Conservation (phyloP, 768 basidiomycete genomes). For the Chalciporus chontae region DNA sequence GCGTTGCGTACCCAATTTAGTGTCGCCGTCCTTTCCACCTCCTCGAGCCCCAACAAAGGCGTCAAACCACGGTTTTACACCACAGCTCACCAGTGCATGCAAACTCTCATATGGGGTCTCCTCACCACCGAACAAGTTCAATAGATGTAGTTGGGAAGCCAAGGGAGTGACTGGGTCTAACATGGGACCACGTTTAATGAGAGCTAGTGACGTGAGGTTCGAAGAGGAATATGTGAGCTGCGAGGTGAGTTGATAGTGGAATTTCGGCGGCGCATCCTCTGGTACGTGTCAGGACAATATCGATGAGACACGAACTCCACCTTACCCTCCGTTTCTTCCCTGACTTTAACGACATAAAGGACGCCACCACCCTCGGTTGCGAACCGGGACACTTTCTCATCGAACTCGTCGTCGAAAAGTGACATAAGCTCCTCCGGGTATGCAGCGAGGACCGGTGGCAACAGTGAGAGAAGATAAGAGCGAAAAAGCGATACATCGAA, state of each 20-base stretch:
- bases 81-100: constrained; percentile 91
- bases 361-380: constrained; percentile 72
- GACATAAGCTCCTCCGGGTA: constrained; percentile 58
- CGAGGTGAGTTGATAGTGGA: constrained; percentile 64
- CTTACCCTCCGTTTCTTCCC: constrained; percentile 71
- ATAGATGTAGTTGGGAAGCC: constrained; percentile 81
- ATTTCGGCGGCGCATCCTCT: constrained; percentile 68
- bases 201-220: constrained; percentile 81
- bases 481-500: constrained; percentile 74
- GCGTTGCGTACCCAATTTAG: constrained; percentile 65
- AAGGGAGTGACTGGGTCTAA: constrained; percentile 81
- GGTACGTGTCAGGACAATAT: constrained; percentile 11
- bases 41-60: constrained; percentile 89
- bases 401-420: constrained; percentile 70
- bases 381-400: constrained; percentile 73
- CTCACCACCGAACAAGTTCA: constrained; percentile 87
- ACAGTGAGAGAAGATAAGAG: constrained; percentile 63
- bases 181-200: constrained; percentile 88
- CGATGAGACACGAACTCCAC: constrained; percentile 1
- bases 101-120: constrained; percentile 93
- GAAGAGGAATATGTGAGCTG: constrained; percentile 78
- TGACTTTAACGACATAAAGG: constrained; percentile 78
- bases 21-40: constrained; percentile 71
- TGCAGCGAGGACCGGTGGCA: constrained; percentile 84
- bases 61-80: constrained; percentile 98